Conservation (phyloP, 768 basidiomycete species). For the Naganishia vaughanmartiniae region DNA sequence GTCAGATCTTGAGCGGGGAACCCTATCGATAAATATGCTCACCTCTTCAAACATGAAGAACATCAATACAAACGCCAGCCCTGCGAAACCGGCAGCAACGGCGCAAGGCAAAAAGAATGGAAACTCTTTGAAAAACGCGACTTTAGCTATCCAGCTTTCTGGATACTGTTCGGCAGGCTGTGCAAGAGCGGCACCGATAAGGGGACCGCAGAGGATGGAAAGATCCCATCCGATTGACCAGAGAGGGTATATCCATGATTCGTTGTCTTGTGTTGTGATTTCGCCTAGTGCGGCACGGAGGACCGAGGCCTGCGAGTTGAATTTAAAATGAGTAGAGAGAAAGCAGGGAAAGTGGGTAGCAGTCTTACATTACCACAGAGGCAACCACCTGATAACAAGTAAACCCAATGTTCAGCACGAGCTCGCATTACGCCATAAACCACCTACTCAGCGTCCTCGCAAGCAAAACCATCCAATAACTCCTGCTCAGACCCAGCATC, state of each 20-base stretch:
- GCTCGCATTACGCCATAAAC: not conserved
- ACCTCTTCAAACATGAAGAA: slow-evolving; percentile 38
- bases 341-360: not conserved
- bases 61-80: slow-evolving; percentile 20
- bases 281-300: slow-evolving; percentile 36
- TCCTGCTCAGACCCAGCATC: slow-evolving; percentile 34
- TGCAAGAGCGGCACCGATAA: slow-evolving; percentile 30
- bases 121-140: slow-evolving; percentile 20
- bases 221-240: slow-evolving; percentile 37
- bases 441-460: slow-evolving; percentile 33
- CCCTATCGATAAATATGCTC: not conserved
- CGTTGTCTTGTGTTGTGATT: slow-evolving; percentile 33
- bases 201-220: slow-evolving; percentile 32
- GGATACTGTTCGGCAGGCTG: slow-evolving; percentile 31
- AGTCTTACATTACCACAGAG: slow-evolving; percentile 28
- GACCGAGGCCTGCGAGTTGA: slow-evolving; percentile 32
- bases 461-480: slow-evolving; percentile 34
- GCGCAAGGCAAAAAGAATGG: slow-evolving; percentile 29
- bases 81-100: not conserved
- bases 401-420: not conserved
- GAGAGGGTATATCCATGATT: slow-evolving; percentile 36
- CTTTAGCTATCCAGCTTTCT: slow-evolving; percentile 20
- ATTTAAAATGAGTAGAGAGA: not conserved
- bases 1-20: not conserved
- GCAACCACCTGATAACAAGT: slow-evolving; percentile 18